Conservation (phyloP, 1,284 basidiomycete genomes). For the Tylopilus sp. region DNA sequence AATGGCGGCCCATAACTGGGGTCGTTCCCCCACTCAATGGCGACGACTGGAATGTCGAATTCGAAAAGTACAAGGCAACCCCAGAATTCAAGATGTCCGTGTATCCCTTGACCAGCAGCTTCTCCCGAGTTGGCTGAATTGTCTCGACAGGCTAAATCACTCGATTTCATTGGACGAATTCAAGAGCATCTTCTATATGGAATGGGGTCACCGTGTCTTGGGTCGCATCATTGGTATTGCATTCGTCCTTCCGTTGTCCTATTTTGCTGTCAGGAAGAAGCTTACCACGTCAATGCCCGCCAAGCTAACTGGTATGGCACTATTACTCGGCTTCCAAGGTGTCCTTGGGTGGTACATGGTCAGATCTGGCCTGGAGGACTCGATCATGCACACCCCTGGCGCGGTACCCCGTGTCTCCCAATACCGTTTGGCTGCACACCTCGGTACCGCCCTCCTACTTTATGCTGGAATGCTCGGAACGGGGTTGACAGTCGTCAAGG, state of each 20-base stretch:
- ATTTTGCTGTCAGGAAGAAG: constrained; percentile 72
- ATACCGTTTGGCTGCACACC: constrained; percentile 93
- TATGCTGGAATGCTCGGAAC: constrained; percentile 91
- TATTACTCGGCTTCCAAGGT: constrained; percentile 88
- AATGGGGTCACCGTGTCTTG: constrained; percentile 95
- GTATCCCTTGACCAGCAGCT: neutral
- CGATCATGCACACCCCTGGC: constrained; percentile 77
- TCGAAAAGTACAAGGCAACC: constrained; percentile 92
- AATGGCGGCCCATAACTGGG: constrained; percentile 96
- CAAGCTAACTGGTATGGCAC: constrained; percentile 69
- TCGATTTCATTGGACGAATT: constrained; percentile 88
- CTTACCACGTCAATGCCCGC: constrained; percentile 63
- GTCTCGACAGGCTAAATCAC: constrained; percentile 76
- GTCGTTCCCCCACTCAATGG: constrained; percentile 79
- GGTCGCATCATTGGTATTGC: constrained; percentile 86
- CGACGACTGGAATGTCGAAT: constrained; percentile 86
- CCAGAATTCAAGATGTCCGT: constrained; percentile 94
- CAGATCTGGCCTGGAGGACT: constrained; percentile 88
- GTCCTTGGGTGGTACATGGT: constrained; percentile 99
- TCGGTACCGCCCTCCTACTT: constrained; percentile 86
- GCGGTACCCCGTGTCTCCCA: constrained; percentile 93
- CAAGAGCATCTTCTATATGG: constrained; percentile 98
- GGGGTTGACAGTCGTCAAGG: constrained; percentile 77
- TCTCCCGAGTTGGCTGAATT: constrained; percentile 1
- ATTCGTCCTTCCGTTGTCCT: constrained; percentile 78